Evolutionary conservation across 1,139 yeast species (phyloP).

Genomic region (Protomyces inundatus): DNA sequence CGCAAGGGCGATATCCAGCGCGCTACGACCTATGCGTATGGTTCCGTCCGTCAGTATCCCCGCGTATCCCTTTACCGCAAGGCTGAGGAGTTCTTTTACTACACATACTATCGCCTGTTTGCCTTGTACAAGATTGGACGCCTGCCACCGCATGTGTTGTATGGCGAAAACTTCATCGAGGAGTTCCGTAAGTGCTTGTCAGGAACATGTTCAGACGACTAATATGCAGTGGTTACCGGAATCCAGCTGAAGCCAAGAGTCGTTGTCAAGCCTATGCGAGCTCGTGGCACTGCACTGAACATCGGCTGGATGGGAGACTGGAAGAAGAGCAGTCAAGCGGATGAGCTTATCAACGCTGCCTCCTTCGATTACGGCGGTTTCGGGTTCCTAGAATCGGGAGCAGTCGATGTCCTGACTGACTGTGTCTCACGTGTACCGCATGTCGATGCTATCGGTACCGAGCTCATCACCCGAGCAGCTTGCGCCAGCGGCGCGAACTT

Average conservation of each 20-base stretch:
- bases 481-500: neutral
- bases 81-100: slow-evolving; percentile 13
- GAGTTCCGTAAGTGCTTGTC: slow-evolving; percentile 1
- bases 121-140: slow-evolving; percentile 1
- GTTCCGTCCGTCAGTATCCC: slow-evolving; percentile 18
- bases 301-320: slow-evolving; percentile 26
- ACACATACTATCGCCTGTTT: slow-evolving; percentile 4
- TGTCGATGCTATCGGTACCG: slow-evolving; percentile 3
- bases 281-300: slow-evolving; percentile 15
- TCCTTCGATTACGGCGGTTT: slow-evolving; percentile 26
- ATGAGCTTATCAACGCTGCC: slow-evolving; percentile 17
- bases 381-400: slow-evolving; percentile 5
- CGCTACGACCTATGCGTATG: slow-evolving; percentile 18
- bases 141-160: neutral
- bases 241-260: slow-evolving; percentile 13
- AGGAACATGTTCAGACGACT: neutral
- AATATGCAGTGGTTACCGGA: slow-evolving; percentile 11
- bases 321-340: slow-evolving; percentile 1
- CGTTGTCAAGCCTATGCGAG: slow-evolving; percentile 12
- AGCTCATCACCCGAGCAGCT: slow-evolving; percentile 6
- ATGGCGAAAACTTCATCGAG: slow-evolving; percentile 10
- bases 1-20: slow-evolving; percentile 3
- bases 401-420: slow-evolving; percentile 3
- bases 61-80: slow-evolving; percentile 5
- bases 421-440: slow-evolving; percentile 2